Evolutionary conservation across 306 rosid species (phyloP), one percentile per base, ranked within the genome.

Genomic region (Senna siamea): DNA sequence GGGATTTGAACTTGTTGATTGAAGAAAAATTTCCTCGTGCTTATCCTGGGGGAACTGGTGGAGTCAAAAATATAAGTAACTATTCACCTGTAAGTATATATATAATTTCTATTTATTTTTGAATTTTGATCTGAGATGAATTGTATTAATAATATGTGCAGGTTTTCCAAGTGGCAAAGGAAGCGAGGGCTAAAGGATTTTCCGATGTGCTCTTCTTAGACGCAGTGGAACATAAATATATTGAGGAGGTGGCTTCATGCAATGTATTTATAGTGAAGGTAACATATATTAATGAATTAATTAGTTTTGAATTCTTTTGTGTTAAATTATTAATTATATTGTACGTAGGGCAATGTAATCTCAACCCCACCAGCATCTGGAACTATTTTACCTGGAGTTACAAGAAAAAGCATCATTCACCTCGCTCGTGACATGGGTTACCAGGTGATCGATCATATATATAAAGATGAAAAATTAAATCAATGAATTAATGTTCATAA

Each of bases 321-420:
- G n/a, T n/a, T n/a, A n/a, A n/a, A n/a, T n/a, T n/a, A n/a, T n/a
- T n/a, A n/a, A n/a, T n/a, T n/a, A n/a, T n/a, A n/a, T n/a, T n/a
- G n/a, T n/a, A n/a, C n/a, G n/a, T n/a, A n/a, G 40, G 40, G 8
- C 4, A 37, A 37, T 37, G 40, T 37, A 37, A 37, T 37, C 40
- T 37, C 40, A 37, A 37, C 89, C 38, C 68, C 89, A 19, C 71
- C 86, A 15, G 38, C 55, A 35, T 9, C 17, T 4, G 93, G 88
- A 78, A 84, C 93, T 35, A 71, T 86, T 83, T 85, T 84, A 46
- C 89, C 93, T 9, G 91, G 93, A 50, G 3, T 84, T 53, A 86
- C 93, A 58, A 86, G 93, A 43, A 82, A 82, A 17, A 84, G 86
- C 53, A 28, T 86, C 79, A 76, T 89, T 26, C 53, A 78, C 5